phyloP scores from a whole-genome alignment of 179 eudicot species.

The Silene noctiflora region DNA sequence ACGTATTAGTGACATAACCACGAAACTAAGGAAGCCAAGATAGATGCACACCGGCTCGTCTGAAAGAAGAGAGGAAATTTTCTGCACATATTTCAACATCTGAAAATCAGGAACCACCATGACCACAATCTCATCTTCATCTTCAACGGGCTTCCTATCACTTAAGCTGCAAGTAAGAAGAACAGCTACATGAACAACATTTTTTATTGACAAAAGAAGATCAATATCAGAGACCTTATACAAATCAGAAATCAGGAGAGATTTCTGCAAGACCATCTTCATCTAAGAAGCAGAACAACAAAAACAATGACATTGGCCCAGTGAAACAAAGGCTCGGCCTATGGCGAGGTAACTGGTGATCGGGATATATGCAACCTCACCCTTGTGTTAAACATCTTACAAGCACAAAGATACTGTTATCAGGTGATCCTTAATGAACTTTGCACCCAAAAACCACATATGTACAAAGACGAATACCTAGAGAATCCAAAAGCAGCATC shows the following conservation, averaged over 20 bases:
- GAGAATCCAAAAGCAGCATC: constrained; percentile 85
- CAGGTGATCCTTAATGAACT: no score
- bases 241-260: constrained; percentile 1
- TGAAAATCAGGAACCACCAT: constrained; percentile 99
- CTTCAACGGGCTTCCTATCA: constrained; percentile 86
- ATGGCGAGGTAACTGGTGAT: background rate
- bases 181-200: constrained; percentile 5
- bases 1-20: background rate
- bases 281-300: background rate
- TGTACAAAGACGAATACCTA: constrained; percentile 47
- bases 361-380: background rate
- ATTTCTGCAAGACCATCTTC: background rate
- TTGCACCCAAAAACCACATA: background rate
- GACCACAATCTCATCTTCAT: constrained; percentile 84
- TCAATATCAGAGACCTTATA: background rate
- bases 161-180: constrained; percentile 55
- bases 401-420: no score
- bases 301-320: background rate
- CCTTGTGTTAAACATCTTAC: no score
- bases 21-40: constrained; percentile 12
- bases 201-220: background rate
- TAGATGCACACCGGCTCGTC: constrained; percentile 72
- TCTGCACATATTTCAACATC: constrained; percentile 83
- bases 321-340: background rate
- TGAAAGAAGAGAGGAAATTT: constrained; percentile 71